Base-by-base conservation (phyloP, 495 filamentous ascomycete species). In the Parathielavia appendiculata region DNA sequence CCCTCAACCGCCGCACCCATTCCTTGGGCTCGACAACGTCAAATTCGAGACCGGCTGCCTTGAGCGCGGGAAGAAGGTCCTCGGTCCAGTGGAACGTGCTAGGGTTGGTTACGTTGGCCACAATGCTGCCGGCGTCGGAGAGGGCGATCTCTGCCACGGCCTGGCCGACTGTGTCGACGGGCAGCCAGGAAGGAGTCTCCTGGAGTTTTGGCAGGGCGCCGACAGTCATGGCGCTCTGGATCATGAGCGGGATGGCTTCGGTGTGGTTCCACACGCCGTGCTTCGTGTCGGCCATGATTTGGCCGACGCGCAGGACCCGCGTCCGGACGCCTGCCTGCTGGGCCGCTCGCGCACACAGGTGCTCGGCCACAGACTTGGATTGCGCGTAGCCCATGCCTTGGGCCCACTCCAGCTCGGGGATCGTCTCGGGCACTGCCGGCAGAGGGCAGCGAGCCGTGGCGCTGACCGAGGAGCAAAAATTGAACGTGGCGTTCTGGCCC, bases 221-320 rank as follows among this genome's bases (percentile, higher is more conserved):
- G 19, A 45, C 43, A 9, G 43, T 45, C 8, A 23, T 22, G 20
- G 43, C 43, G 43, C 43, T 45, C 43, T 45, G 43, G 19, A 45
- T 9, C 43, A 45, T 45, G 43, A 48, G 45, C 22, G 23, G 20
- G 17, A 51, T 51, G 35, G 49, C 32, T 32, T 51, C 48, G 10
- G 17, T 35, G n/a, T 51, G 32, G 17, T 51, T 51, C 48, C 48
- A 51, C n/a, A 51, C 48, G 32, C 48, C 48, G 4, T 51, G 32
- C 11, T 35, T 11, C 17, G n/a, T 38, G 34, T 51, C 48, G 17
- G 32, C 48, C 5, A 51, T 34, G 32, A 52, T 23, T 19, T 52
- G 50, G 10, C 50, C 50, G 20, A 52, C 32, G 35, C 50, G 50
- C 36, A 52, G 35, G 13, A 52, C 36, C 35, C 20, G 5, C 19